Evolutionary conservation across 2,329 filamentous ascomycete species (phyloP).

Genomic region (Emergomyces africanus): DNA sequence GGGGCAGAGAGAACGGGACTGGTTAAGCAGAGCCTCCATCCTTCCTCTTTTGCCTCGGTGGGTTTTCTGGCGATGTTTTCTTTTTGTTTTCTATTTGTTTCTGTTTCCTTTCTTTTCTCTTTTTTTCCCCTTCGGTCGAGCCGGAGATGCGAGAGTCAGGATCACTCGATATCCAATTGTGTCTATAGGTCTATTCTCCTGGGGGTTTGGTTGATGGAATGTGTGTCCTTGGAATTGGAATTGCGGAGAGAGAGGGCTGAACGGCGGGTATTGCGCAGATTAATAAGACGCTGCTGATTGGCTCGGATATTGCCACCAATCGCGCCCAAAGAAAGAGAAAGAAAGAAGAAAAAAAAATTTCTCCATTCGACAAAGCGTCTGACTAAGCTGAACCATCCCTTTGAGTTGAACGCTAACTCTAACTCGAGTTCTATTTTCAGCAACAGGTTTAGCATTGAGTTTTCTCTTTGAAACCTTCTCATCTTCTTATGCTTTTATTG

Average conservation of each 20-base stretch:
- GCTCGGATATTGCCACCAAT: background rate
- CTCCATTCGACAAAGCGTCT: background rate
- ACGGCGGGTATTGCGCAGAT: background rate
- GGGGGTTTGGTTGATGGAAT: background rate
- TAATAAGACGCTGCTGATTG: constrained; percentile 12
- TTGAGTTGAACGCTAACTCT: no score
- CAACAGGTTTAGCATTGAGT: no score
- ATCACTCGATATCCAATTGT: background rate
- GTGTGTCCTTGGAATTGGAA: no score
- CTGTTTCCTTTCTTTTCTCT: background rate
- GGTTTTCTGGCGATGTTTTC: background rate
- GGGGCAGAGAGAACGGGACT: constrained; percentile 93
- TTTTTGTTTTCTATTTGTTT: no score
- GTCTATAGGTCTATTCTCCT: background rate
- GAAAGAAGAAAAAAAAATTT: background rate
- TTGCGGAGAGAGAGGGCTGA: no score
- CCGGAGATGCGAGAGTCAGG: background rate
- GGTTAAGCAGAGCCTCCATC: constrained; percentile 91
- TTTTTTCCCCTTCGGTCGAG: background rate
- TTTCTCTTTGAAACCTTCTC: no score
- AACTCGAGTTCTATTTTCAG: no score
- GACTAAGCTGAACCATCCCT: no score
- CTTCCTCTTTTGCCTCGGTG: background rate
- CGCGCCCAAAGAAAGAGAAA: no score
- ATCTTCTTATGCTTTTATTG: no score